Conservation (phyloP, 306 rosid genomes). For the Begonia fuchsioides region DNA sequence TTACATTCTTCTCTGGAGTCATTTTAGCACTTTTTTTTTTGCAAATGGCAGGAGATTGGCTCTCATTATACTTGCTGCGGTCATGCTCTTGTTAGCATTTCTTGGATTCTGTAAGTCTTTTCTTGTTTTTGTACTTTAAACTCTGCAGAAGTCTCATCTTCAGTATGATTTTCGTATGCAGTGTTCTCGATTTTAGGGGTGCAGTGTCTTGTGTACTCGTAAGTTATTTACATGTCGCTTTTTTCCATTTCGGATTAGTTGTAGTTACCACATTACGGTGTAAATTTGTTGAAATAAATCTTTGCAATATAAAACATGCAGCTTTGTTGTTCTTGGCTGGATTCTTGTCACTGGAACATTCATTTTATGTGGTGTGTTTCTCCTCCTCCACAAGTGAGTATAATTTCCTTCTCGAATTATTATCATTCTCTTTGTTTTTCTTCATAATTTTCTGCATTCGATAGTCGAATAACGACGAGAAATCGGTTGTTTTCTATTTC, state of each 20-base stretch:
- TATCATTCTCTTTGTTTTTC: no score
- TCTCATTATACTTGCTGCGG: slow-evolving; percentile 61
- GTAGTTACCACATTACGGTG: neutral
- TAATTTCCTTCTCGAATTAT: no score
- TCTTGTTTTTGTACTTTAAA: neutral
- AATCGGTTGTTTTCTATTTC: slow-evolving; percentile 2
- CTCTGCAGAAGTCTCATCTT: no score
- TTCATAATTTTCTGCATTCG: no score
- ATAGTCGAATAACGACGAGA: neutral
- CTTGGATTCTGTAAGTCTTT: slow-evolving; percentile 69
- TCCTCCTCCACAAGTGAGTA: slow-evolving; percentile 70
- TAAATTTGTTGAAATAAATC: neutral
- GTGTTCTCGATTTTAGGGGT: slow-evolving; percentile 71
- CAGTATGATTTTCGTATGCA: slow-evolving; percentile 11
- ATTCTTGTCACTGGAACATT: slow-evolving; percentile 71
- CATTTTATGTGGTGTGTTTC: slow-evolving; percentile 64
- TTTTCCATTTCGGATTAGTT: neutral
- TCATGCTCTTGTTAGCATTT: slow-evolving; percentile 71
- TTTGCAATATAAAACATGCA: slow-evolving; percentile 18
- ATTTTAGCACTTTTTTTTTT: neutral
- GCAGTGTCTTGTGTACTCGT: slow-evolving; percentile 64
- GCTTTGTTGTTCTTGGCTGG: slow-evolving; percentile 85
- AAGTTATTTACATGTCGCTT: slow-evolving; percentile 13
- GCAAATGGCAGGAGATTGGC: slow-evolving; percentile 42
- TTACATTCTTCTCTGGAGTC: neutral